Percentiles rank a stretch among this genome's conserved stretches.
phyloP scores from a whole-genome alignment of 768 basidiomycete species.

The Lactarius quietus region DNA sequence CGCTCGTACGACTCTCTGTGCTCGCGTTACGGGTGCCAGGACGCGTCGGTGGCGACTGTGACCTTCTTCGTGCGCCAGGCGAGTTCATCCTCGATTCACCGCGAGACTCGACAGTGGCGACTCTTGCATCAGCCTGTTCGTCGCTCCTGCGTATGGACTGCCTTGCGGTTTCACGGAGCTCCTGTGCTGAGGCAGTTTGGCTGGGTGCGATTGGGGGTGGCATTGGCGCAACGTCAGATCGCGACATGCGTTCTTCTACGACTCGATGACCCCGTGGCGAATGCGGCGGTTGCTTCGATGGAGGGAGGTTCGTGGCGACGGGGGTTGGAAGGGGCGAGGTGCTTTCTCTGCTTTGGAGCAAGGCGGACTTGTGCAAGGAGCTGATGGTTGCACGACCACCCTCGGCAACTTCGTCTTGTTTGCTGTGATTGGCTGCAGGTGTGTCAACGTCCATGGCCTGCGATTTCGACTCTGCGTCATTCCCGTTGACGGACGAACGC shows the following conservation, averaged over 20 bases:
- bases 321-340: constrained; percentile 28
- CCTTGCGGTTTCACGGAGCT: constrained; percentile 75
- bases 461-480: constrained; percentile 18
- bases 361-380: constrained; percentile 12
- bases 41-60: constrained; percentile 60
- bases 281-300: constrained; percentile 36
- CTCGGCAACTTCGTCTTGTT: constrained; percentile 10
- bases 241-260: constrained; percentile 40
- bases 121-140: constrained; percentile 36
- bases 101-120: constrained; percentile 24
- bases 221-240: constrained; percentile 51
- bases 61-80: constrained; percentile 52
- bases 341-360: constrained; percentile 22
- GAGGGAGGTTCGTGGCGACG: constrained; percentile 18
- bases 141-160: constrained; percentile 44
- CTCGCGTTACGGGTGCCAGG: constrained; percentile 70
- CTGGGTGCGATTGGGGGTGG: constrained; percentile 77
- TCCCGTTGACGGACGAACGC: constrained; percentile 31
- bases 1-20: constrained; percentile 68
- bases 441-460: constrained; percentile 24
- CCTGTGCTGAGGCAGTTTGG: constrained; percentile 74
- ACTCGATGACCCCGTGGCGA: constrained; percentile 40
- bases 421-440: not conserved
- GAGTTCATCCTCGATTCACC: constrained; percentile 49
- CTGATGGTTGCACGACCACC: not conserved